Conservation (phyloP, 352 stramenopile genomes). For the Phytophthora sp. region DNA sequence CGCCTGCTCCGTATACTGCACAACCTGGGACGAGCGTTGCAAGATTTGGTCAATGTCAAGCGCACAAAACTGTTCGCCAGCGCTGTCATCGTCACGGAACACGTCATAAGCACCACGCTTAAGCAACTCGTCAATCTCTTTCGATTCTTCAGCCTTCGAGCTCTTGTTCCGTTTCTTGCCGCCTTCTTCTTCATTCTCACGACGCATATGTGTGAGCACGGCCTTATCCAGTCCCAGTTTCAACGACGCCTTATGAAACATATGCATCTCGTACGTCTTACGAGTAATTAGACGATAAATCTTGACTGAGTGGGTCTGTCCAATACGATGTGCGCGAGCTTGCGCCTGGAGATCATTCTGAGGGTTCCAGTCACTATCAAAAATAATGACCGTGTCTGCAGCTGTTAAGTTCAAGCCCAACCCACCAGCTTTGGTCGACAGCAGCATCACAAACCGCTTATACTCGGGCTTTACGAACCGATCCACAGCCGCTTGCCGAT, state of each 20-base stretch:
- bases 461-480: conserved; percentile 91
- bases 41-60: conserved; percentile 99
- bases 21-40: conserved; percentile 82
- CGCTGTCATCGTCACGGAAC: conserved; percentile 91
- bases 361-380: conserved; percentile 98
- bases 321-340: conserved; percentile 91
- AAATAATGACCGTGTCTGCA: conserved; percentile 98
- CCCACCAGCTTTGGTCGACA: conserved; percentile 98
- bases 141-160: conserved; percentile 83
- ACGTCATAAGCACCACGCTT: conserved; percentile 93
- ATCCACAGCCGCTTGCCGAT: conserved; percentile 86
- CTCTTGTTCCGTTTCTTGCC: conserved; percentile 80
- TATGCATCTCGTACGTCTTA: conserved; percentile 96
- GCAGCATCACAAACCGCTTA: conserved; percentile 97
- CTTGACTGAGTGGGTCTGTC: conserved; percentile 90
- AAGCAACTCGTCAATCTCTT: conserved; percentile 92
- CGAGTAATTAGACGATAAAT: conserved; percentile 90
- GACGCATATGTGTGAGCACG: conserved; percentile 91
- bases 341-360: conserved; percentile 97
- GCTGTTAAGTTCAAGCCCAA: conserved; percentile 92
- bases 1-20: conserved; percentile 87
- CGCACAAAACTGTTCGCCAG: conserved; percentile 95
- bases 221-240: conserved; percentile 95
- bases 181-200: conserved; percentile 83
- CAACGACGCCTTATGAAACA: conserved; percentile 93